Conservation (phyloP, 2,329 filamentous ascomycete species). For the Bisporella sp. region DNA sequence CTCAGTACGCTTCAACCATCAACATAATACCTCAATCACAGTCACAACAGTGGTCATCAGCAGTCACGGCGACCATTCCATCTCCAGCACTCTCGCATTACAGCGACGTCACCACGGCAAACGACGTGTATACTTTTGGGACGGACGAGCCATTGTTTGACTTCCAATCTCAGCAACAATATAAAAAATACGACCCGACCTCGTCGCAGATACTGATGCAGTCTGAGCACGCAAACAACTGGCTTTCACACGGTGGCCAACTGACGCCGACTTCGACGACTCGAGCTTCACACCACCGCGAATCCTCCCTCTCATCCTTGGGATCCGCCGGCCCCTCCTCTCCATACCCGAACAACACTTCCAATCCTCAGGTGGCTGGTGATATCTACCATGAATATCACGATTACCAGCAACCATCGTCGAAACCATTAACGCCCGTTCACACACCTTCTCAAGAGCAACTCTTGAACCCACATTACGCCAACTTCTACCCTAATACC, state of each 20-base stretch:
- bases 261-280: slow-evolving; percentile 26
- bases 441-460: slow-evolving; percentile 26
- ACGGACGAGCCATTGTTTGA: slow-evolving; percentile 20
- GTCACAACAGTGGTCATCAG: slow-evolving; percentile 6
- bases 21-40: slow-evolving; percentile 7
- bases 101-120: slow-evolving; percentile 12
- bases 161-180: slow-evolving; percentile 13
- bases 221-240: slow-evolving; percentile 19
- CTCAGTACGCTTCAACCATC: slow-evolving; percentile 5
- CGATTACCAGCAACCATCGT: slow-evolving; percentile 12
- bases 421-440: slow-evolving; percentile 26
- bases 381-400: slow-evolving; percentile 33
- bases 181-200: slow-evolving; percentile 11
- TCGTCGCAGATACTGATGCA: slow-evolving; percentile 24
- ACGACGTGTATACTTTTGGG: slow-evolving; percentile 15
- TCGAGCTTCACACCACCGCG: slow-evolving; percentile 42
- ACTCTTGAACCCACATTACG: slow-evolving; percentile 29
- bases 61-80: slow-evolving; percentile 3
- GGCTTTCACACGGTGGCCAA: slow-evolving; percentile 26
- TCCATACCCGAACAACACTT: slow-evolving; percentile 44
- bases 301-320: slow-evolving; percentile 54
- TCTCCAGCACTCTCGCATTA: slow-evolving; percentile 4
- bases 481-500: slow-evolving; percentile 30
- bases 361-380: slow-evolving; percentile 52
- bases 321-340: slow-evolving; percentile 54